Evolutionary conservation across 2,329 filamentous ascomycete species (phyloP).

Genomic region (Xylariales sp.): DNA sequence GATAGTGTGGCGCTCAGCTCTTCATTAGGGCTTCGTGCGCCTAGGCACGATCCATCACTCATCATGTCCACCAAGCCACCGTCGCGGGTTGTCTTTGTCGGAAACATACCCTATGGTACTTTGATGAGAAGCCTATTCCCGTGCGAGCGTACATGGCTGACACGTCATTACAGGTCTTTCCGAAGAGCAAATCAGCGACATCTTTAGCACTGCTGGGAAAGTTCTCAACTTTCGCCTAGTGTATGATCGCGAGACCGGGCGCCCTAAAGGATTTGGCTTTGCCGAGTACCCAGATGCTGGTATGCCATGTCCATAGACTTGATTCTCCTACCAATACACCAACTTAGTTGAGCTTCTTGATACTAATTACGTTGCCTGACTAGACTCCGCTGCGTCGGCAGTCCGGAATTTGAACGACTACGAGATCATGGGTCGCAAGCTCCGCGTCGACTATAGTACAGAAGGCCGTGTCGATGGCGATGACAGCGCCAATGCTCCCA

Average conservation of each 20-base stretch:
- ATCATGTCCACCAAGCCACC: conserved; percentile 79
- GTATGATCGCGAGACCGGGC: conserved; percentile 93
- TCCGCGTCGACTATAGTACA: conserved; percentile 96
- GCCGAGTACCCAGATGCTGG: conserved; percentile 95
- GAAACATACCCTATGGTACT: conserved; percentile 83
- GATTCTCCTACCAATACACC: not conserved
- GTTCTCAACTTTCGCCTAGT: conserved; percentile 93
- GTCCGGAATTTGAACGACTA: conserved; percentile 96
- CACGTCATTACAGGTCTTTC: conserved; percentile 77
- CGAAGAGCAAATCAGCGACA: conserved; percentile 95
- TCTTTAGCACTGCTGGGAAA: conserved; percentile 89
- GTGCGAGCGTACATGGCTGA: conserved; percentile 9
- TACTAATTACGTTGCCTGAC: conserved; percentile 24
- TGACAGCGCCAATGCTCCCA: conserved; percentile 51
- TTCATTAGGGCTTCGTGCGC: conserved; percentile 14
- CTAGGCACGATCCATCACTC: conserved; percentile 39
- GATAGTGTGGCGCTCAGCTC: conserved; percentile 7
- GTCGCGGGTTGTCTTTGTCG: conserved; percentile 84
- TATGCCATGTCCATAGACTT: conserved; percentile 48
- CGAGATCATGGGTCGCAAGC: conserved; percentile 93
- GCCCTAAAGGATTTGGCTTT: conserved; percentile 96
- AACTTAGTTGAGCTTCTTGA: not conserved
- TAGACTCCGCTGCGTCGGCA: conserved; percentile 86
- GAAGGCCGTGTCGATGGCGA: conserved; percentile 82
- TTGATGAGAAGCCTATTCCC: not conserved